A percentile compares a stretch with the other conserved stretches of the same genome.
phyloP scores from a whole-genome alignment of 2,329 filamentous ascomycete species.

The Exophiala phaeomuriformis region DNA sequence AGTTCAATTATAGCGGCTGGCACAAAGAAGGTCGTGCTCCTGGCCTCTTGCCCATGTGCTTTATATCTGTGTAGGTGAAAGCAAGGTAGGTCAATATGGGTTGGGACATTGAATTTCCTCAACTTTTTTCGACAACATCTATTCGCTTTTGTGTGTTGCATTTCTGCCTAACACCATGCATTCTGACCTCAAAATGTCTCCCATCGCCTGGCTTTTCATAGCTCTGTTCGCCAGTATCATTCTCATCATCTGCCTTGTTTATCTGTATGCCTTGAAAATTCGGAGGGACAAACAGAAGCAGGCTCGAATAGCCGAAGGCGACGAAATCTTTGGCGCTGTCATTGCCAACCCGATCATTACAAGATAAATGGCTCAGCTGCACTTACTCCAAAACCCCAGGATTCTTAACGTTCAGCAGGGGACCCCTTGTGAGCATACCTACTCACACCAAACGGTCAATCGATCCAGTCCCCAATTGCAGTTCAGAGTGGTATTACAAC shows the following conservation, averaged over 20 bases:
- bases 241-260: conserved; percentile 15
- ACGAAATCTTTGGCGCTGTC: conserved; percentile 13
- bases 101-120: too few species aligned
- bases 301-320: conserved; percentile 10
- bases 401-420: background rate
- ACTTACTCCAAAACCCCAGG: background rate
- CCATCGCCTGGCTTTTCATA: conserved; percentile 17
- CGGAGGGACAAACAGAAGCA: conserved; percentile 10
- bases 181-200: conserved; percentile 8
- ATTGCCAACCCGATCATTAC: conserved; percentile 11
- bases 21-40: too few species aligned
- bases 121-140: background rate
- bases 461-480: too few species aligned
- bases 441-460: too few species aligned
- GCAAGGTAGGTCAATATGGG: too few species aligned
- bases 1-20: too few species aligned
- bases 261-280: conserved; percentile 14
- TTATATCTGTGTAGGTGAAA: too few species aligned
- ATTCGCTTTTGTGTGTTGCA: background rate
- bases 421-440: background rate
- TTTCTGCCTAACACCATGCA: background rate
- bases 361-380: background rate
- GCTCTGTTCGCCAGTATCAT: conserved; percentile 16
- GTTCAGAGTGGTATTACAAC: too few species aligned
- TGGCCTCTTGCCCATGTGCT: too few species aligned